Evolutionary conservation across 2,329 filamentous ascomycete genomes (phyloP).

Genomic region (Aureobasidium subglaciale): DNA sequence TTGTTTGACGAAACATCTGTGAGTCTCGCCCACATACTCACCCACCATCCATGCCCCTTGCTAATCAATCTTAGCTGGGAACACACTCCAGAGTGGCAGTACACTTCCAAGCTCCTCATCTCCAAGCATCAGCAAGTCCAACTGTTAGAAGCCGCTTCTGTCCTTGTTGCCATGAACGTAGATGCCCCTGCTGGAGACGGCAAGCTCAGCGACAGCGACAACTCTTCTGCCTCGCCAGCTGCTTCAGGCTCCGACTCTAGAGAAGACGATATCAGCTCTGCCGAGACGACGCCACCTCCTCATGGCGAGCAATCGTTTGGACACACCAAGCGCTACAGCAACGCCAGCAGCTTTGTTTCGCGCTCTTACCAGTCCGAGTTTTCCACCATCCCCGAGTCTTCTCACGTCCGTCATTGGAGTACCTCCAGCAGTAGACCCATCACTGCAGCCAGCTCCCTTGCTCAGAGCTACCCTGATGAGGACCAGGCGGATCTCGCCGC

Average conservation of each 20-base stretch:
- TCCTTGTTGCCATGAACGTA: slow-evolving; percentile 81
- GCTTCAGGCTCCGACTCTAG: slow-evolving; percentile 70
- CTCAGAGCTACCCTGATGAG: slow-evolving; percentile 66
- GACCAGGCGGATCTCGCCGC: slow-evolving; percentile 85
- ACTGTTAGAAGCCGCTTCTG: slow-evolving; percentile 91
- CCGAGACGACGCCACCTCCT: slow-evolving; percentile 87
- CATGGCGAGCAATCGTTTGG: slow-evolving; percentile 53
- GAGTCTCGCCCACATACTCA: slow-evolving; percentile 55
- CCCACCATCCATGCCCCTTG: not conserved
- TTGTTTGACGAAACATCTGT: slow-evolving; percentile 99
- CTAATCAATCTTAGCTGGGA: slow-evolving; percentile 68
- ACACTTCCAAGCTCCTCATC: slow-evolving; percentile 94
- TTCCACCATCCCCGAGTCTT: slow-evolving; percentile 33
- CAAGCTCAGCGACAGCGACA: slow-evolving; percentile 66
- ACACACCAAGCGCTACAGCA: slow-evolving; percentile 39
- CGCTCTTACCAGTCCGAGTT: slow-evolving; percentile 64
- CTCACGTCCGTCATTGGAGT: slow-evolving; percentile 59
- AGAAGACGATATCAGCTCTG: slow-evolving; percentile 72
- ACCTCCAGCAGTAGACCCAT: slow-evolving; percentile 60
- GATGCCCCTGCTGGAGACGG: slow-evolving; percentile 59
- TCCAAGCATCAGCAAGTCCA: slow-evolving; percentile 99
- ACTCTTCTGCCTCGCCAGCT: slow-evolving; percentile 73
- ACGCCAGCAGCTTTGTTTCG: slow-evolving; percentile 46
- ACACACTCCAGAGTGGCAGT: slow-evolving; percentile 96
- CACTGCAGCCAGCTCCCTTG: slow-evolving; percentile 55